Evolutionary conservation across 257 asterid genomes (phyloP).

Genomic region (Anisodus tanguticus): DNA sequence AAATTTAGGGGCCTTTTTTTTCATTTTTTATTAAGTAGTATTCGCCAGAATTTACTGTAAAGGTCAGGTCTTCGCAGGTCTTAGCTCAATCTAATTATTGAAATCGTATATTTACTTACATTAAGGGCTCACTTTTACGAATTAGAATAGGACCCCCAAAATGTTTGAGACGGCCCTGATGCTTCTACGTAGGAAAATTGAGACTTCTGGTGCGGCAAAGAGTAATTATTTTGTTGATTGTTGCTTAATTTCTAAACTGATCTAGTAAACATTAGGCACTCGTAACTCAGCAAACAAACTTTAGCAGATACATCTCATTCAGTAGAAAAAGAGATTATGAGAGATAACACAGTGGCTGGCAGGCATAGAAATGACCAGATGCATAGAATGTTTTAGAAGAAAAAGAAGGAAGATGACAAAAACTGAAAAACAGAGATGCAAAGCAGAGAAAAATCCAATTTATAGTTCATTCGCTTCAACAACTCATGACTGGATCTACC

Average conservation of each 20-base stretch:
- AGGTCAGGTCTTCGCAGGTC: too few species aligned
- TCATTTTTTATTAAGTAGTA: too few species aligned
- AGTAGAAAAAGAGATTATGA: neutral
- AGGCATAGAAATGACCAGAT: neutral
- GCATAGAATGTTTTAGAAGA: neutral
- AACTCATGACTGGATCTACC: neutral
- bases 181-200: neutral
- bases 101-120: too few species aligned
- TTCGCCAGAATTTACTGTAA: too few species aligned
- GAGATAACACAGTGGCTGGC: neutral
- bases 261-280: neutral
- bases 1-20: too few species aligned
- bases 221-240: neutral
- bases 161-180: too few species aligned
- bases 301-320: neutral
- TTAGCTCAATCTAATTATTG: too few species aligned
- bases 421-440: neutral
- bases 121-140: too few species aligned
- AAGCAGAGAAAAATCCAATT: neutral
- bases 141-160: too few species aligned
- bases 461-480: neutral
- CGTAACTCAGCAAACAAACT: constrained; percentile 6
- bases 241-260: neutral
- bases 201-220: neutral
- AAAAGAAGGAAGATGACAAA: neutral